These are phyloP conservation scores for Ophiostoma quercus DNA, from an alignment of 2,329 filamentous ascomycete species.

Conservation along the genomic window DNA sequence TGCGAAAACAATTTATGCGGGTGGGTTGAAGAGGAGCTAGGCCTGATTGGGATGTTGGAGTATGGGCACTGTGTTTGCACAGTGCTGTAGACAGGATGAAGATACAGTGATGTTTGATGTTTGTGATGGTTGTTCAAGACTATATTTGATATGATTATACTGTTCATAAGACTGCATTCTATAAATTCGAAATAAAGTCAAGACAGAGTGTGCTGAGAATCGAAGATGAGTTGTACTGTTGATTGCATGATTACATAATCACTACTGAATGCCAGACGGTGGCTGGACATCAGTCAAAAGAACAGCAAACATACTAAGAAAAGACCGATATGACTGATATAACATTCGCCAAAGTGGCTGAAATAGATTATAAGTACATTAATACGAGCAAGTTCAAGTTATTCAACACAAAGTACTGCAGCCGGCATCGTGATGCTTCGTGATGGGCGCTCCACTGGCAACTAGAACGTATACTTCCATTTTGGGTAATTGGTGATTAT, in stretches of 20 bases:
- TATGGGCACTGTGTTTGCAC: neutral
- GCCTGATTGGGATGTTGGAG: conserved; percentile 3
- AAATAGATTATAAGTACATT: too few relatives aligned
- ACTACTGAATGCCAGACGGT: neutral
- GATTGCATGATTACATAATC: neutral
- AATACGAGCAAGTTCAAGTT: too few relatives aligned
- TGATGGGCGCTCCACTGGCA: neutral
- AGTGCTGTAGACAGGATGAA: neutral
- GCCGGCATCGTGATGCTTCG: neutral
- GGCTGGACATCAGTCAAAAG: neutral
- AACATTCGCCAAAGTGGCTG: too few relatives aligned
- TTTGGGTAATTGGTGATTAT: neutral
- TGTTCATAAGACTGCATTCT: too few relatives aligned
- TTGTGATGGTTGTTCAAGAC: too few relatives aligned
- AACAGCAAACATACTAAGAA: too few relatives aligned
- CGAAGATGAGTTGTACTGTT: neutral
- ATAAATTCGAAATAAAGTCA: too few relatives aligned
- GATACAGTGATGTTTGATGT: too few relatives aligned
- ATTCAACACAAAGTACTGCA: too few relatives aligned
- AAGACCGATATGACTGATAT: too few relatives aligned
- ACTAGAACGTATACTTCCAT: neutral
- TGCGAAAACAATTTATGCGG: conserved; percentile 28
- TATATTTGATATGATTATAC: too few relatives aligned
- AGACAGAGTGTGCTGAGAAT: too few relatives aligned
- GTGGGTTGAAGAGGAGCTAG: conserved; percentile 14